Evolutionary conservation across 306 rosid genomes (phyloP), one percentile per base, ranked within the genome.

Genomic region (Purshia tridentata): DNA sequence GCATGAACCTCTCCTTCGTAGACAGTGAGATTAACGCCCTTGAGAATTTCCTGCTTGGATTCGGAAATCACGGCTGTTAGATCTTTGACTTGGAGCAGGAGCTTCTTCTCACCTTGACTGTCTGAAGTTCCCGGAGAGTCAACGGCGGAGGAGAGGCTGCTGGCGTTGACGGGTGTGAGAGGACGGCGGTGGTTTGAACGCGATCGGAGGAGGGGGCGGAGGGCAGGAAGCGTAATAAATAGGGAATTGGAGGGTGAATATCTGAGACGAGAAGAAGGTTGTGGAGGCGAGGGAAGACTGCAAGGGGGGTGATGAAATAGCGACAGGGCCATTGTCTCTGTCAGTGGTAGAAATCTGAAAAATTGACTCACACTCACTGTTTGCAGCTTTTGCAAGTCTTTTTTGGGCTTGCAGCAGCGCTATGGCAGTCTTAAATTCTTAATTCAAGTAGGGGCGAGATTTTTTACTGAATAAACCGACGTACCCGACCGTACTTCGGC

Each of bases 1-100:
- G 97, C 98, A 72, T 94, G 98, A 72, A 91, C 86, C 88, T 94
- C 98, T 23, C 98, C 97, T 72, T 87, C 85, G 78, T 88, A 82
- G 23, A 94, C 73, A 6, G 83, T 52, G 80, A 94, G 96, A 61
- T 91, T 86, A 44, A 94, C 96, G 46, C 97, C 97, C 60, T 74
- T 84, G 73, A 94, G 96, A 82, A 91, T 91, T 52, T 85, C 84
- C 40, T 77, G 77, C 54, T 79, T 81, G 42, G 92, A 80, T 63
- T 91, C 98, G 0, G 83, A 70, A 62, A 91, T 86, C 29, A 89
- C 88, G 11, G 98, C 98, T 20, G 73, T 89, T 4, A 94, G 87
- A 72, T 88, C 97, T 12, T 72, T 84, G 48, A 89, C 97, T 86
- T 89, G 88, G 40, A 93, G 91, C 37, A 93, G 81, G 37, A 87